These are phyloP conservation scores for Lolium multiflorum DNA, from an alignment of 176 grass and related monocot species.

Conservation along the genomic window DNA sequence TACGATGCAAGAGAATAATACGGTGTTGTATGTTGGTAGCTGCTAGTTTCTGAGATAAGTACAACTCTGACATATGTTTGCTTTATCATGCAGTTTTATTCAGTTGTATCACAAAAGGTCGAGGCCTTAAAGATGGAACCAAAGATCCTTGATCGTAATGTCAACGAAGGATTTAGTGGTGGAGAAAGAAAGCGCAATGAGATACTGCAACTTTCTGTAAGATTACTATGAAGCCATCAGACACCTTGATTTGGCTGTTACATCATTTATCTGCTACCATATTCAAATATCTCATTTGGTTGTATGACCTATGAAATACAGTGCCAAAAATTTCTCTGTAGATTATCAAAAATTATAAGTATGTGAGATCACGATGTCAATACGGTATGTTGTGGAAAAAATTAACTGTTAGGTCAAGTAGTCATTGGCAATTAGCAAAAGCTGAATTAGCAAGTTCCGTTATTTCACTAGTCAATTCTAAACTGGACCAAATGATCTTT, in stretches of 20 bases:
- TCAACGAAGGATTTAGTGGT: slow-evolving; percentile 97
- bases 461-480: slow-evolving; percentile 5
- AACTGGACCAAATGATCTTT: slow-evolving; percentile 16
- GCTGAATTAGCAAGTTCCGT: not conserved
- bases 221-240: slow-evolving; percentile 28
- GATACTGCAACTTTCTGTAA: slow-evolving; percentile 96
- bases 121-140: slow-evolving; percentile 80
- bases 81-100: slow-evolving; percentile 70
- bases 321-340: not conserved
- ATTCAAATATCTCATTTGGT: not conserved
- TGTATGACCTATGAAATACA: not conserved
- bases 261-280: slow-evolving; percentile 8
- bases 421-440: slow-evolving; percentile 1
- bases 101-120: slow-evolving; percentile 69
- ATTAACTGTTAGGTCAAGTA: slow-evolving; percentile 12
- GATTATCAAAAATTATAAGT: not conserved
- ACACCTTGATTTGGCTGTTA: slow-evolving; percentile 10
- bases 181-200: slow-evolving; percentile 98
- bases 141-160: slow-evolving; percentile 87
- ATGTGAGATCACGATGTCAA: slow-evolving; percentile 4
- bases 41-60: slow-evolving; percentile 20
- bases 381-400: slow-evolving; percentile 27
- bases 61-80: slow-evolving; percentile 34
- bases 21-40: not conserved
- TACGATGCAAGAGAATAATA: slow-evolving; percentile 6